Evolutionary conservation across 2,329 filamentous ascomycete genomes (phyloP), one percentile per base, ranked within the genome.

Genomic region (Diaporthe citrichinensis): DNA sequence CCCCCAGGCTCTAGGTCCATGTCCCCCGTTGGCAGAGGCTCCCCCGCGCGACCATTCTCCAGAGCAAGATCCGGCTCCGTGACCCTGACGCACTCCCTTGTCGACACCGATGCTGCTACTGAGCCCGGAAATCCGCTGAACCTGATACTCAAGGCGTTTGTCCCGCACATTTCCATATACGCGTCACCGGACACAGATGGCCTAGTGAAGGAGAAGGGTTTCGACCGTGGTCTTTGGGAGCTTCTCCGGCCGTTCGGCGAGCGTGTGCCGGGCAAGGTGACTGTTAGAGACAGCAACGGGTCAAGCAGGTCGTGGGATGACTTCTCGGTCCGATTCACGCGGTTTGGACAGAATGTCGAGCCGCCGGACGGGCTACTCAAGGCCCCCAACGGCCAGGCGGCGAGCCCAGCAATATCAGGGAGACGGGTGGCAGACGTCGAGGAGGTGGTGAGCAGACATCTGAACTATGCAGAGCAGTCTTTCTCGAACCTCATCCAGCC

Each of bases 181-280:
- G 91, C 95, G n/a, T 98, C 96, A 20, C 87, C 90, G 23, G 96
- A 98, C 81, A 97, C 95, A 0, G 94, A 98, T 81, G 90, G 93
- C 74, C 85, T 99, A 75, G 89, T 95, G 73, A 89, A 88, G 76
- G 92, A 94, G 78, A 99, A 99, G 85, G 97, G 97, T 0, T 94
- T 98, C 78, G 87, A 91, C 53, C 90, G 92, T 59, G 96, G 96
- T 0, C 88, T 99, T 67, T 93, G 95, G 87, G 94, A 98, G 83
- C 86, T 99, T 34, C 86, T 99, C 74, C 89, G 96, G 69, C 96
- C 97, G 0, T 99, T 98, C 85, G 97, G 97, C 41, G 97, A 99
- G 84, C 91, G 89, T 23, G 90, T 98, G 0, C 91, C 93, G 68
- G 97, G 97, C 41, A 98, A 97, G 81, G 93, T 99, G 71, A 94